Evolutionary conservation across 78 protist species (phyloP).

Genomic region (Speleostelium caveatum): DNA sequence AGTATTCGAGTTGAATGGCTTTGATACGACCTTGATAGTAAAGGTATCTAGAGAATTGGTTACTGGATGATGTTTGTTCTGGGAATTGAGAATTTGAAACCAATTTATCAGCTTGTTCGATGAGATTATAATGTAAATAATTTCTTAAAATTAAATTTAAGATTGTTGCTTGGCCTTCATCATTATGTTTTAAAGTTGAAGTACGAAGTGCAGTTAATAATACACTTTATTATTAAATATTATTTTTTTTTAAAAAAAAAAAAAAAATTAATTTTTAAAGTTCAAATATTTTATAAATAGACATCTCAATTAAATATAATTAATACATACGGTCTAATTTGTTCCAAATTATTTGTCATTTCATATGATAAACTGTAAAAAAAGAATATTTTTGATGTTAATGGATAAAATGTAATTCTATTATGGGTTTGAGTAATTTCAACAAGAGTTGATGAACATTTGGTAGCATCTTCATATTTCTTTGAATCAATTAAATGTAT

Average conservation of each 20-base stretch:
- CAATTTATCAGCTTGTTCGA: constrained; percentile 94
- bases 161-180: constrained; percentile 86
- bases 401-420: constrained; percentile 85
- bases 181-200: constrained; percentile 89
- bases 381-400: constrained; percentile 86
- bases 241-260: background rate
- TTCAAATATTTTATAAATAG: background rate
- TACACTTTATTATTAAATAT: background rate
- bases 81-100: constrained; percentile 88
- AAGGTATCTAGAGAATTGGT: constrained; percentile 93
- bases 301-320: background rate
- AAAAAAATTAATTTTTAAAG: background rate
- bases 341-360: constrained; percentile 27
- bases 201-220: constrained; percentile 82
- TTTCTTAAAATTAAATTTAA: constrained; percentile 92
- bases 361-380: constrained; percentile 82
- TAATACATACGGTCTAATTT: constrained; percentile 71
- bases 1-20: constrained; percentile 94
- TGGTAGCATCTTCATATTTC: constrained; percentile 24
- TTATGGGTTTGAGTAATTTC: constrained; percentile 53
- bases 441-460: constrained; percentile 45
- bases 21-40: constrained; percentile 95
- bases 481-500: constrained; percentile 85
- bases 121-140: constrained; percentile 83
- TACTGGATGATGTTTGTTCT: constrained; percentile 77